Percentiles rank a stretch among this genome's conserved stretches.
Conservation (phyloP, 371 early-diverging fungal species). For the Rhizopus stolonifer region DNA sequence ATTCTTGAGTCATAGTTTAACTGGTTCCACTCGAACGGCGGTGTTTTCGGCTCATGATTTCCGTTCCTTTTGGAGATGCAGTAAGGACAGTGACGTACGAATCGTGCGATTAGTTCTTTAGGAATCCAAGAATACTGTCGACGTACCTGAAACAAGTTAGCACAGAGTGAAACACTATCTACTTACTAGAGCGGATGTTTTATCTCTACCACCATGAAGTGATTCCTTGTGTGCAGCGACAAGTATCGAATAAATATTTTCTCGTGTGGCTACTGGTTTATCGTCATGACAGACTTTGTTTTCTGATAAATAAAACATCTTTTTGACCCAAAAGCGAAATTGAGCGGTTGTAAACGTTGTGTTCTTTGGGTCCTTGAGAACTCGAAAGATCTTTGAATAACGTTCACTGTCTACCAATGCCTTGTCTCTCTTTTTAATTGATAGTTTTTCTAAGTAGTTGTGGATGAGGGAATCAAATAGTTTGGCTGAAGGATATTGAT, state of each 20-base stretch:
- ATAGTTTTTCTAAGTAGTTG: conserved; percentile 55
- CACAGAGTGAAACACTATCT: conserved; percentile 10
- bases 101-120: conserved; percentile 35
- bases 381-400: conserved; percentile 55
- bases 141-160: conserved; percentile 31
- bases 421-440: conserved; percentile 64
- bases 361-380: conserved; percentile 59
- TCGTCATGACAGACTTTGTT: conserved; percentile 55
- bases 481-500: conserved; percentile 37
- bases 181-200: conserved; percentile 61
- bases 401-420: conserved; percentile 54
- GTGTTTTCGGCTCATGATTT: no score
- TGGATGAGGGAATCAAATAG: conserved; percentile 45
- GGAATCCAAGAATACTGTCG: conserved; percentile 38
- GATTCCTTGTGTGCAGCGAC: conserved; percentile 59
- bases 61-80: conserved; percentile 37
- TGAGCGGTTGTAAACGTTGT: conserved; percentile 66
- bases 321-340: conserved; percentile 68
- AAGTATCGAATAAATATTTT: conserved; percentile 56
- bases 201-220: conserved; percentile 65
- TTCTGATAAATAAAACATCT: conserved; percentile 54
- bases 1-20: no score
- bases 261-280: conserved; percentile 62
- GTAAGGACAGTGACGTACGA: conserved; percentile 37
- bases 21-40: no score